Base-by-base conservation (phyloP, 2,329 filamentous ascomycete species). In the Teratosphaeria pseudoeucalypti region DNA sequence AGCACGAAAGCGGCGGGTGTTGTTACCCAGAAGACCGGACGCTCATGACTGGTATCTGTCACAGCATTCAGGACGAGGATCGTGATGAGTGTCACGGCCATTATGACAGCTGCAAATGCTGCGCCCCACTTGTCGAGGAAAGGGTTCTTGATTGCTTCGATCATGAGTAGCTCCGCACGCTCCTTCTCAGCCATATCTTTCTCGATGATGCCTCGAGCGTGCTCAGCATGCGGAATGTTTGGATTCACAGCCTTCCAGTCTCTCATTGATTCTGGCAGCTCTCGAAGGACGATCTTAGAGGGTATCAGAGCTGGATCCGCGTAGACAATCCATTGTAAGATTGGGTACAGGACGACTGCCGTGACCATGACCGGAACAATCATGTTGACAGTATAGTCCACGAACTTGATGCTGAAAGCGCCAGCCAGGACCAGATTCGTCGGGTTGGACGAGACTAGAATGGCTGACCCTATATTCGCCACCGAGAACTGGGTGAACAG, bases 361-460 rank as follows among this genome's bases (percentile, higher is more conserved):
- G 87, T 90, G n/a, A 81, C 26, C 26, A 88, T 73, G 1, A 88
- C 85, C 0, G 87, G 87, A 0, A 90, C 85, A 19, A 90, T 85
- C 80, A 90, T 87, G 68, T 90, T 88, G n/a, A 85, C 86, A 0
- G 86, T 89, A 67, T 90, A 90, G 49, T 82, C 78, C 67, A 90
- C 82, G 70, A 90, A 90, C 56, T 81, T 86, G 74, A 90, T 85
- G 3, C 81, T 67, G 67, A 90, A 90, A 2, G 87, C 87, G 3
- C 87, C 86, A 0, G 87, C 86, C 0, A 90, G 79, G 0, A 90
- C 87, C 7, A 90, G 79, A 58, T 90, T 90, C 2, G 88, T 90
- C 0, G 88, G 88, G 61, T 90, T 90, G 0, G 87, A 90, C 0
- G 87, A 90, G 10, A 91, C 88, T 12, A 91, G 76, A 27, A 90